Conservation (phyloP, 768 basidiomycete species). For the Macrocybe gigantea region DNA sequence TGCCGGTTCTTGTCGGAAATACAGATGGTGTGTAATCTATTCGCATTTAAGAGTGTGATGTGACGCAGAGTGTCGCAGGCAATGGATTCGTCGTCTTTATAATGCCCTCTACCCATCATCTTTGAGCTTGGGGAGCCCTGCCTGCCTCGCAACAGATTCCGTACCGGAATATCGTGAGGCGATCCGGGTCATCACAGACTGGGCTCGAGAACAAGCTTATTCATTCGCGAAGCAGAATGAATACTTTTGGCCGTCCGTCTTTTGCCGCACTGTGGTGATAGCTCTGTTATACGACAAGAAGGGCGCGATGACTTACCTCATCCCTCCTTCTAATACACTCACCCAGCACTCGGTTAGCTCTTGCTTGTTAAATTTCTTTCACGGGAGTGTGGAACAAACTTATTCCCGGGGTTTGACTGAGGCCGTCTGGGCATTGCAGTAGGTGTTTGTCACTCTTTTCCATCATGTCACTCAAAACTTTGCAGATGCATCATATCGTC, state of each 20-base stretch:
- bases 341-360: too few species aligned
- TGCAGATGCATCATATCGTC: slow-evolving; percentile 39
- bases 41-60: not conserved
- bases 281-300: too few species aligned
- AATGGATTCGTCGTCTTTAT: slow-evolving; percentile 42
- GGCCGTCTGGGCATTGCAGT: slow-evolving; percentile 38
- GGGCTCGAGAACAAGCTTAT: slow-evolving; percentile 38
- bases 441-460: slow-evolving; percentile 9
- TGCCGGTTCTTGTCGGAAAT: slow-evolving; percentile 9
- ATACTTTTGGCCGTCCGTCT: slow-evolving; percentile 35
- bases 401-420: slow-evolving; percentile 17
- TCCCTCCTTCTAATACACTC: too few species aligned
- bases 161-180: slow-evolving; percentile 35
- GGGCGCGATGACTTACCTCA: too few species aligned
- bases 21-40: slow-evolving; percentile 11
- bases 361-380: too few species aligned
- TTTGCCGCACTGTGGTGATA: slow-evolving; percentile 24
- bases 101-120: slow-evolving; percentile 43
- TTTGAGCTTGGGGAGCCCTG: slow-evolving; percentile 37
- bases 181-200: slow-evolving; percentile 33
- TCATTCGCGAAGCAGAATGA: slow-evolving; percentile 10
- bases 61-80: slow-evolving; percentile 19
- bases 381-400: too few species aligned
- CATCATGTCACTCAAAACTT: not conserved
- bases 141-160: slow-evolving; percentile 23